Evolutionary conservation across 306 rosid species (phyloP).

Genomic region (Medicago lupulina): DNA sequence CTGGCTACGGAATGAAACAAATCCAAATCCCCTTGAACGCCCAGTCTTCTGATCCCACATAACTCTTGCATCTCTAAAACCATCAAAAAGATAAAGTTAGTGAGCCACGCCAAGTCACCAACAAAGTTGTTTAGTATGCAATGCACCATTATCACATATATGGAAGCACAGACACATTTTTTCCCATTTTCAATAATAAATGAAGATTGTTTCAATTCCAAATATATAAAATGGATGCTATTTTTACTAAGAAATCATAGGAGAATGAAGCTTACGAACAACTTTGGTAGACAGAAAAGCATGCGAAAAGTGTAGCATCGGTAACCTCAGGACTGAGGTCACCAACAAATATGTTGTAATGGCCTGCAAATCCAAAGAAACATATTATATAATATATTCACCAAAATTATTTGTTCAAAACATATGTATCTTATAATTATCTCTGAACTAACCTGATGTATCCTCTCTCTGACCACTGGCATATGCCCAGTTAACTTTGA

Average conservation of each 20-base stretch:
- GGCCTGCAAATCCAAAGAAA: constrained; percentile 67
- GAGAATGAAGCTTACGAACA: constrained; percentile 88
- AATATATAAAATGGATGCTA: constrained; percentile 7
- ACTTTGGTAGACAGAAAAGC: constrained; percentile 92
- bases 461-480: constrained; percentile 99
- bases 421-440: constrained; percentile 1
- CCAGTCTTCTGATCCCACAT: constrained; percentile 99
- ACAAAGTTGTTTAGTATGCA: constrained; percentile 21
- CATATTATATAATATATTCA: constrained; percentile 27
- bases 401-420: constrained; percentile 3
- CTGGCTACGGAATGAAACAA: constrained; percentile 91
- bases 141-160: not conserved
- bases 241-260: constrained; percentile 8
- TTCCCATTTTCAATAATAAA: not conserved
- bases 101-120: constrained; percentile 18
- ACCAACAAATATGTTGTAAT: constrained; percentile 94
- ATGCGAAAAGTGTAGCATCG: constrained; percentile 93
- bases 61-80: constrained; percentile 92
- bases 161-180: not conserved
- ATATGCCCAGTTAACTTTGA: constrained; percentile 99
- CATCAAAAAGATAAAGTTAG: constrained; percentile 28
- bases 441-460: constrained; percentile 75
- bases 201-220: constrained; percentile 17
- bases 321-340: constrained; percentile 99
- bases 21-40: constrained; percentile 98